Base-by-base conservation (phyloP, 1,284 basidiomycete species). In the Mycosarcoma mackinlayi region DNA sequence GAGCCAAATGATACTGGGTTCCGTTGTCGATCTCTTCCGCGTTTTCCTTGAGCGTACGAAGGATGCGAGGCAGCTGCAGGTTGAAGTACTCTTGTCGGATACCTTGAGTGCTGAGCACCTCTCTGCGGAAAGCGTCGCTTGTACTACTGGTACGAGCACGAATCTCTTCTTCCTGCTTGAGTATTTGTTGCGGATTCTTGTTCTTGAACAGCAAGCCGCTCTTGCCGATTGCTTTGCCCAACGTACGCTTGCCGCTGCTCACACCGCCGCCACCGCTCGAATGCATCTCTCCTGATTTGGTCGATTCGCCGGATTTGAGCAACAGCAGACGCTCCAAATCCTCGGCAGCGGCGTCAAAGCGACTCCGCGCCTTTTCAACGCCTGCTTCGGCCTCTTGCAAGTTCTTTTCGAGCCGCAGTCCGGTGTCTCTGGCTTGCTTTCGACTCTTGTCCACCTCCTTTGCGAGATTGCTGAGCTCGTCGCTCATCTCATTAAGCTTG, bases 21-120 rank as follows among this genome's bases (percentile, higher is more conserved):
- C 94, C 96, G 39, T 97, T 86, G 83, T 99, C 96, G 61, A 98
- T 90, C 84, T 98, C 96, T 77, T 98, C 94, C 11, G 92, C 89
- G 73, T 92, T 92, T 82, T 98, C 94, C 83, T 98, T 98, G 58
- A 98, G 86, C n/a, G 91, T 87, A 47, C 96, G 88, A 42, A 98
- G 84, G 67, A 98, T 92, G 75, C 93, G 90, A 40, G 96, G 95
- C 41, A 97, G 85, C 80, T 98, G 95, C 79, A 95, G 91, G 83
- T 96, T 95, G 84, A 97, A 98, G 83, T 76, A 98, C 82, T 98
- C 95, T 83, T 97, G 94, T 50, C 94, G 87, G 84, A 93, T 88
- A 3, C 89, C 86, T 83, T 97, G 94, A 10, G 92, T 92, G 73
- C 94, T 92, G 24, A 89, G 88, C n/a, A 97, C 90, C 11, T 93